Evolutionary conservation across 345 rosid genomes (phyloP).

Genomic region (Camelina sativa): DNA sequence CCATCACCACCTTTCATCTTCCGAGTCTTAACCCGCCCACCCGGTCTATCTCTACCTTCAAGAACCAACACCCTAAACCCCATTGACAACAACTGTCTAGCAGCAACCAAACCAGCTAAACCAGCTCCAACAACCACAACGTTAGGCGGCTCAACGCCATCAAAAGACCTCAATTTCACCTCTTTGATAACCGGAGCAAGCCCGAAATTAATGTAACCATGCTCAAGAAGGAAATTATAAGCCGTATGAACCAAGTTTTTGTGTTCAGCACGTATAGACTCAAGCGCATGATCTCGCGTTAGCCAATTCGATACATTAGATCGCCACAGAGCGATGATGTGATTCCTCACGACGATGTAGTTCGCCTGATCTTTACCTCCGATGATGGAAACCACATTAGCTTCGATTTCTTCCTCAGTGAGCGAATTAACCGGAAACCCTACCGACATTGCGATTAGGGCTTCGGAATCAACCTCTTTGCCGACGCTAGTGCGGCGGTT

Average conservation of each 20-base stretch:
- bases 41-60: constrained; percentile 86
- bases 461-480: constrained; percentile 81
- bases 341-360: constrained; percentile 84
- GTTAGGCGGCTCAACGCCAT: constrained; percentile 63
- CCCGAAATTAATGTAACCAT: constrained; percentile 91
- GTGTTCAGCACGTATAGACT: constrained; percentile 77
- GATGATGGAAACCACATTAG: constrained; percentile 68
- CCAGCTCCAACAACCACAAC: constrained; percentile 91
- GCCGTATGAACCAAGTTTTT: constrained; percentile 69
- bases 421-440: constrained; percentile 93
- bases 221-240: constrained; percentile 72
- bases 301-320: constrained; percentile 83
- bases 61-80: constrained; percentile 89
- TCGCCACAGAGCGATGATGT: constrained; percentile 82
- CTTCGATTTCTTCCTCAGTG: constrained; percentile 96
- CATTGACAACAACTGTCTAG: constrained; percentile 78
- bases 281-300: constrained; percentile 73
- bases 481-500: constrained; percentile 65
- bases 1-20: constrained; percentile 84
- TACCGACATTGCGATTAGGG: constrained; percentile 78
- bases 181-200: constrained; percentile 71
- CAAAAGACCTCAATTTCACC: constrained; percentile 59
- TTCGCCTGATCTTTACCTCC: constrained; percentile 82
- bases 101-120: constrained; percentile 85
- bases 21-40: constrained; percentile 88